phyloP scores from a whole-genome alignment of 148 eudicot genomes.

The Amaranthus cruentus region DNA sequence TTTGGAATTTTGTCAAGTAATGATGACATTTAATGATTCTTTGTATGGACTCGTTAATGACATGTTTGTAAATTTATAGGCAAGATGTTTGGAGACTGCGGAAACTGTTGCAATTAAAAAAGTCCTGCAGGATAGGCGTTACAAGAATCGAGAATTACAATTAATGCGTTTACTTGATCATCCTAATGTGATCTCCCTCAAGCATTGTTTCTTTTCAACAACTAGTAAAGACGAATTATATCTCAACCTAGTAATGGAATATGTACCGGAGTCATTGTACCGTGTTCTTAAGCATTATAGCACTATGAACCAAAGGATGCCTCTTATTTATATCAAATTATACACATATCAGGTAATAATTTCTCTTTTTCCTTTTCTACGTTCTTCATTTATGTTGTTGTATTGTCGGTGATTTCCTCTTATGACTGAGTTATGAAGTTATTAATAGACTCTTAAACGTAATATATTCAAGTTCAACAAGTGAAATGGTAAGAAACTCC shows the following conservation, averaged over 20 bases:
- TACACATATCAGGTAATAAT: slow-evolving; percentile 67
- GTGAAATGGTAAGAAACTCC: no score
- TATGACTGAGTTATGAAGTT: background rate
- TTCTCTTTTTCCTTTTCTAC: background rate
- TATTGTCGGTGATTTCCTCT: background rate
- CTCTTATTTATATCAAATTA: slow-evolving; percentile 70
- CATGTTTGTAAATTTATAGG: slow-evolving; percentile 30
- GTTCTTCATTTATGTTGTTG: background rate
- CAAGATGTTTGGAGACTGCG: slow-evolving; percentile 80
- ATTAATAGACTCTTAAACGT: no score
- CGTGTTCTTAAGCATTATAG: slow-evolving; percentile 67
- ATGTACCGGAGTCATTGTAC: slow-evolving; percentile 71
- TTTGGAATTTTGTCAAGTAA: background rate
- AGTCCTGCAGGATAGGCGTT: slow-evolving; percentile 75
- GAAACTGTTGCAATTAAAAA: slow-evolving; percentile 80
- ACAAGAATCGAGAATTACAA: slow-evolving; percentile 75
- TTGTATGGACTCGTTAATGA: slow-evolving; percentile 6
- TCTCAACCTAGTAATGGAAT: slow-evolving; percentile 81
- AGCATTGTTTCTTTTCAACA: slow-evolving; percentile 81
- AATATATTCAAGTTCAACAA: no score
- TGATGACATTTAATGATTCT: background rate
- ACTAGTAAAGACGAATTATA: slow-evolving; percentile 76
- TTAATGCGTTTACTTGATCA: slow-evolving; percentile 77
- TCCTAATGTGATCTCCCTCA: slow-evolving; percentile 64
- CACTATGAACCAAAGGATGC: slow-evolving; percentile 71